These are phyloP conservation scores for Coelastrella sp. DNA, from an alignment of 139 green algal genomes.

Conservation along the genomic window DNA sequence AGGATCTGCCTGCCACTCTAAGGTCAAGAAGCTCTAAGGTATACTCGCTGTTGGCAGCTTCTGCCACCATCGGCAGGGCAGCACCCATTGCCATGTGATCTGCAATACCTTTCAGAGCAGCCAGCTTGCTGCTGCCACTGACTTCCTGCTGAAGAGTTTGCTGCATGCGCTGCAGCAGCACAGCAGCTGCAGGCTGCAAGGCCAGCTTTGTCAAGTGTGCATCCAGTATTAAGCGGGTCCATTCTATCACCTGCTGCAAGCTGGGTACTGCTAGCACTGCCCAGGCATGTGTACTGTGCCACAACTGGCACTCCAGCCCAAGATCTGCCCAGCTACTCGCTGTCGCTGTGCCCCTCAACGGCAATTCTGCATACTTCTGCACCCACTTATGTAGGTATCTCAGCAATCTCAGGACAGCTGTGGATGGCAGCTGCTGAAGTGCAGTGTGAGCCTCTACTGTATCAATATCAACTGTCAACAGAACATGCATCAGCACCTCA, in stretches of 20 bases:
- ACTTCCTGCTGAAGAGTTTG: not conserved
- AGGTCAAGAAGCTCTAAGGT: constrained; percentile 66
- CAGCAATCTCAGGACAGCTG: constrained; percentile 55
- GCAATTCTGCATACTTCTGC: constrained; percentile 47
- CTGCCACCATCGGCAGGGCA: constrained; percentile 53
- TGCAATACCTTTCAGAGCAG: constrained; percentile 48
- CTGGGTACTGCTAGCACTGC: constrained; percentile 40
- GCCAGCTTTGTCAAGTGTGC: constrained; percentile 57
- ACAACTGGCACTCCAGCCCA: not conserved
- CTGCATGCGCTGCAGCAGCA: constrained; percentile 38
- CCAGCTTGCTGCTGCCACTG: constrained; percentile 39
- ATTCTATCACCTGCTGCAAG: constrained; percentile 60
- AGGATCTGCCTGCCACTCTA: constrained; percentile 9
- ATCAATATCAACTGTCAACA: constrained; percentile 55
- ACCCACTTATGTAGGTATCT: constrained; percentile 62
- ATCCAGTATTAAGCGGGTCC: constrained; percentile 57
- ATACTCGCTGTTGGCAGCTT: constrained; percentile 62
- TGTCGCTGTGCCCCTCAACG: not conserved
- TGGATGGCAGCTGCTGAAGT: constrained; percentile 45
- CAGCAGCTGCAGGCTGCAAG: constrained; percentile 39
- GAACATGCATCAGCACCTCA: constrained; percentile 51
- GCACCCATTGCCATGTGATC: constrained; percentile 53
- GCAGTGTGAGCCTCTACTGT: constrained; percentile 48
- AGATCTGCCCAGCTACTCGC: not conserved
- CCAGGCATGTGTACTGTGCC: not conserved